Conservation (phyloP, 768 basidiomycete species). For the Tricholoma hemisulphureum region DNA sequence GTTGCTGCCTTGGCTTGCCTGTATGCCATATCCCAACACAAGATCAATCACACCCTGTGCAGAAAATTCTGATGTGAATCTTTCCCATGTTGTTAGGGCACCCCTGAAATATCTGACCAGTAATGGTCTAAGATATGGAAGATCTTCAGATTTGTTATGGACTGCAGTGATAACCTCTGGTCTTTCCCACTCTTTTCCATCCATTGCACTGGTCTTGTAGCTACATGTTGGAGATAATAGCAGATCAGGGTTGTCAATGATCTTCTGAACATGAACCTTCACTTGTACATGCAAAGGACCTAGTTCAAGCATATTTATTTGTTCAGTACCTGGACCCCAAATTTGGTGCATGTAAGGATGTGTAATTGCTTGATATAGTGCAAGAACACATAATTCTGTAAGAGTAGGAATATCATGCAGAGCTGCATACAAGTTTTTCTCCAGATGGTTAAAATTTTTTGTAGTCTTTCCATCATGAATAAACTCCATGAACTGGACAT, state of each 20-base stretch:
- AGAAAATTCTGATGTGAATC: conserved; percentile 29
- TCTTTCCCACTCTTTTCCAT: conserved; percentile 26
- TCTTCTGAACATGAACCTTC: conserved; percentile 12
- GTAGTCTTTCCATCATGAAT: conserved; percentile 27
- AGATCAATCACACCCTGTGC: conserved; percentile 27
- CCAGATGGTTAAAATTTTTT: conserved; percentile 19
- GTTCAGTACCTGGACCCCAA: conserved; percentile 9
- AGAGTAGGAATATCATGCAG: conserved; percentile 25
- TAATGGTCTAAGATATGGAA: conserved; percentile 17
- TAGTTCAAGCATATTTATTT: conserved; percentile 25
- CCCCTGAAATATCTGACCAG: conserved; percentile 26
- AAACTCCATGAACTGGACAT: conserved; percentile 23
- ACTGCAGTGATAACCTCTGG: conserved; percentile 19
- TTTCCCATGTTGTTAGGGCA: conserved; percentile 23
- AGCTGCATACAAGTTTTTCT: conserved; percentile 26
- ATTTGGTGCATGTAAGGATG: too few species aligned
- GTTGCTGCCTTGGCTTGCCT: too few species aligned
- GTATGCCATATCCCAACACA: too few species aligned
- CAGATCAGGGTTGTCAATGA: conserved; percentile 21
- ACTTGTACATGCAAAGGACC: conserved; percentile 22
- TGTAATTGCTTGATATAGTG: conserved; percentile 30
- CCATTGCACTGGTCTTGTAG: conserved; percentile 16
- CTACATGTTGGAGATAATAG: conserved; percentile 17
- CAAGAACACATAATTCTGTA: conserved; percentile 27
- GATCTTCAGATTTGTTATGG: conserved; percentile 2